These are phyloP conservation scores for Rhinocladiella mackenziei DNA, from an alignment of 2,329 filamentous ascomycete species.

Conservation along the genomic window DNA sequence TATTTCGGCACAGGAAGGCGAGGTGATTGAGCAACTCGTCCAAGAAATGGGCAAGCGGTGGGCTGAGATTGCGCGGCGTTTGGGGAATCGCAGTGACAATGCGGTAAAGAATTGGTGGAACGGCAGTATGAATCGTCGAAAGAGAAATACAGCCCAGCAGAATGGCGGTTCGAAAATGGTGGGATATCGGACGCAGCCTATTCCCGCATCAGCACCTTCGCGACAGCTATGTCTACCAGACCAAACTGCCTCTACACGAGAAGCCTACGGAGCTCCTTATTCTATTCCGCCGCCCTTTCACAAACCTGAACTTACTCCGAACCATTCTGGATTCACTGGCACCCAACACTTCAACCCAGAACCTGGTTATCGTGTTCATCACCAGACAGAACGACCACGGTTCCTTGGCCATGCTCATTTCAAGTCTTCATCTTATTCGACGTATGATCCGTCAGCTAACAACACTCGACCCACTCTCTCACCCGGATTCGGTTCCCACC, in stretches of 20 bases:
- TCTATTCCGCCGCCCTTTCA: conserved; percentile 5
- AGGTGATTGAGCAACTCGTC: conserved; percentile 73
- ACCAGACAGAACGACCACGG: neutral
- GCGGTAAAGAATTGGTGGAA: conserved; percentile 99
- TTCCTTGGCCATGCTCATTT: neutral
- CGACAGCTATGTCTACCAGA: conserved; percentile 6
- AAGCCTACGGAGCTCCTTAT: neutral
- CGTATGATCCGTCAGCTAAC: neutral
- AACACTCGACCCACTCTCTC: neutral
- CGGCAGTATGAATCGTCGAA: conserved; percentile 73
- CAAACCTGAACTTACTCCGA: neutral
- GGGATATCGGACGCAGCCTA: conserved; percentile 25
- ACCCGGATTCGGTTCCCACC: neutral
- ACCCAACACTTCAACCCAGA: neutral
- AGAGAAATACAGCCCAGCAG: conserved; percentile 21
- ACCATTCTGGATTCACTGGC: conserved; percentile 1
- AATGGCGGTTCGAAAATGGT: conserved; percentile 11
- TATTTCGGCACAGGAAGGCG: conserved; percentile 66
- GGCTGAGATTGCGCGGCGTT: conserved; percentile 82
- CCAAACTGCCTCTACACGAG: neutral
- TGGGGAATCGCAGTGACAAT: conserved; percentile 86
- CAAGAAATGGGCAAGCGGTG: conserved; percentile 76
- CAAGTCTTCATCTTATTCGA: neutral
- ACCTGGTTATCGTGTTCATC: neutral
- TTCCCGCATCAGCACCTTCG: conserved; percentile 17